Conservation (phyloP, 176 grass and related monocot genomes). For the Aegilops sharonensis region DNA sequence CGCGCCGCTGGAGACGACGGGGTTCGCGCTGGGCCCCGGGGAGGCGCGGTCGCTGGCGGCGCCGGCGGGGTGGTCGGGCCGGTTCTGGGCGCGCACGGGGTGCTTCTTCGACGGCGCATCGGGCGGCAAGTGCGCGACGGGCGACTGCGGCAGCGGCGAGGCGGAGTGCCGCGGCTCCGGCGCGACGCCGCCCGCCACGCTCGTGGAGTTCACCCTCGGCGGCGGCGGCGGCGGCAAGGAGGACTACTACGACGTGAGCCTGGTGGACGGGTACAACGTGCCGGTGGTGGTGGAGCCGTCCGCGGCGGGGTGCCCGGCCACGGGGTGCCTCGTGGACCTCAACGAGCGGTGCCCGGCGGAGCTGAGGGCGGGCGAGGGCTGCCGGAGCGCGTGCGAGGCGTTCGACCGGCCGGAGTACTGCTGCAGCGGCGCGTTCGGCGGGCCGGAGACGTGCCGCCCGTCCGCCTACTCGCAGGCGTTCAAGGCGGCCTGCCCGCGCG, state of each 20-base stretch:
- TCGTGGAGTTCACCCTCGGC: constrained; percentile 78
- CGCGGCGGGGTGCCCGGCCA: constrained; percentile 43
- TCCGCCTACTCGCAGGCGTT: constrained; percentile 91
- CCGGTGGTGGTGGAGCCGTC: constrained; percentile 67
- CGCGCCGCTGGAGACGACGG: constrained; percentile 58
- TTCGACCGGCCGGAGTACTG: constrained; percentile 82
- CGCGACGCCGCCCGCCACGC: constrained; percentile 66
- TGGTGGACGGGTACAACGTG: constrained; percentile 95
- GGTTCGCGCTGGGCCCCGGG: constrained; percentile 67
- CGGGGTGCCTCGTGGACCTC: constrained; percentile 72
- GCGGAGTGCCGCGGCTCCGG: constrained; percentile 69
- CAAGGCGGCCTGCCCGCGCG: constrained; percentile 85
- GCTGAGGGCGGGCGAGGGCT: constrained; percentile 48
- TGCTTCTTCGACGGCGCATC: constrained; percentile 59
- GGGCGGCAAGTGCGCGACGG: constrained; percentile 70
- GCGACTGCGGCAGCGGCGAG: constrained; percentile 77
- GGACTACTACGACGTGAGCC: constrained; percentile 98
- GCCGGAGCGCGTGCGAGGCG: constrained; percentile 85
- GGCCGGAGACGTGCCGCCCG: constrained; percentile 71
- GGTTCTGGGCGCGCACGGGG: constrained; percentile 92
- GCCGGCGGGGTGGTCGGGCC: constrained; percentile 71
- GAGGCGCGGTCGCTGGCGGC: constrained; percentile 51
- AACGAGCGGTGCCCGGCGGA: constrained; percentile 70
- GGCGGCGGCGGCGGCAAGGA: constrained; percentile 47
- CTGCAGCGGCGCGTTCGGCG: constrained; percentile 79